Conservation (phyloP, 148 eudicot species). For the Arctostaphylos glauca region DNA sequence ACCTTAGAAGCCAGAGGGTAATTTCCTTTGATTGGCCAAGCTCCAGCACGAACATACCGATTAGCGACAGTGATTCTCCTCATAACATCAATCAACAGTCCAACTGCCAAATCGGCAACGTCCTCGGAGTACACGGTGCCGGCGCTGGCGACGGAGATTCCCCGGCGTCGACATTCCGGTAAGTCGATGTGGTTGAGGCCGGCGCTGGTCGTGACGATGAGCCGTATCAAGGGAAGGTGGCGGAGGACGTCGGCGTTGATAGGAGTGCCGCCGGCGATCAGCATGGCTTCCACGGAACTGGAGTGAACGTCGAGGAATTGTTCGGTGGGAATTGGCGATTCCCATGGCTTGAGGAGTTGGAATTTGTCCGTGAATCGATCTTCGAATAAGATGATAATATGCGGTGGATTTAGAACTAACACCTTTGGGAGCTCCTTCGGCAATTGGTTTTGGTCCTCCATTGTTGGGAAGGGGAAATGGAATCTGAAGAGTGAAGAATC, state of each 20-base stretch:
- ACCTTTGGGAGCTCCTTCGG: constrained; percentile 37
- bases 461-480: neutral
- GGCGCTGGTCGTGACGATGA: constrained; percentile 54
- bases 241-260: constrained; percentile 33
- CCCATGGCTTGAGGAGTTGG: constrained; percentile 41
- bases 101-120: too few species aligned
- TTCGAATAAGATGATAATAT: constrained; percentile 27
- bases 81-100: too few species aligned
- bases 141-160: constrained; percentile 48
- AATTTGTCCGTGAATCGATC: constrained; percentile 34
- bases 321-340: constrained; percentile 35
- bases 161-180: constrained; percentile 66
- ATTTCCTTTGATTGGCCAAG: too few species aligned
- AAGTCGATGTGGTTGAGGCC: constrained; percentile 67
- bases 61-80: too few species aligned
- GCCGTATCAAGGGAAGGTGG: constrained; percentile 43
- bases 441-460: neutral
- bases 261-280: constrained; percentile 18
- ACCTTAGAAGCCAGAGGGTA: too few species aligned
- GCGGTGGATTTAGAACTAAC: constrained; percentile 46
- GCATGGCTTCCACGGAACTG: constrained; percentile 24
- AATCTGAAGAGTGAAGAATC: too few species aligned
- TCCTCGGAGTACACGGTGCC: too few species aligned
- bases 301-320: constrained; percentile 31
- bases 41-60: too few species aligned